A percentile compares a stretch with the other conserved stretches of the same genome.
phyloP scores from a whole-genome alignment of 169 alveolate genomes.

The Theileria luwenshuni region DNA sequence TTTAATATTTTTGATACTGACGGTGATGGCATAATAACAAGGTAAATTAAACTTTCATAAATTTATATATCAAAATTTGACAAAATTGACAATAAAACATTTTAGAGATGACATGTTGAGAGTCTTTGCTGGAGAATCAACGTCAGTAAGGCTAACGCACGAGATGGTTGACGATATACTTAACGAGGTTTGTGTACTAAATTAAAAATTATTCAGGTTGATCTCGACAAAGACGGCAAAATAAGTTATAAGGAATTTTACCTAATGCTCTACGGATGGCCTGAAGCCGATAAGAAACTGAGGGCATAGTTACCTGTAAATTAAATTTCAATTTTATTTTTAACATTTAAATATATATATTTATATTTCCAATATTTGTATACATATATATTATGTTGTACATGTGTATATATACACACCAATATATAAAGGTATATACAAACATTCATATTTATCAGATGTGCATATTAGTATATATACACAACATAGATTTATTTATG shows the following conservation, averaged over 20 bases:
- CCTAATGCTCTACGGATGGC: slow-evolving; percentile 72
- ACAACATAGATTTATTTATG: too few species aligned
- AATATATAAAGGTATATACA: too few species aligned
- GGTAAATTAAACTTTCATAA: slow-evolving; percentile 29
- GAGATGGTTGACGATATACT: slow-evolving; percentile 63
- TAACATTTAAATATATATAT: too few species aligned
- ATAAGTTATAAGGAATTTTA: slow-evolving; percentile 76
- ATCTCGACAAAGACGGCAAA: slow-evolving; percentile 75
- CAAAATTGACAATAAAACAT: background rate
- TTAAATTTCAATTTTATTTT: too few species aligned
- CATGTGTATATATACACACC: background rate
- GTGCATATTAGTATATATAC: background rate
- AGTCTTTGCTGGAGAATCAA: slow-evolving; percentile 51
- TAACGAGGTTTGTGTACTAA: slow-evolving; percentile 46
- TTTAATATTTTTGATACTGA: slow-evolving; percentile 91
- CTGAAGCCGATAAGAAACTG: slow-evolving; percentile 26
- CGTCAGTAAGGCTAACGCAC: slow-evolving; percentile 28
- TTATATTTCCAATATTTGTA: too few species aligned
- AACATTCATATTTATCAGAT: background rate
- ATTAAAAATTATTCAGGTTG: slow-evolving; percentile 59
- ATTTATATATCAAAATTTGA: background rate
- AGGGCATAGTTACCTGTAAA: too few species aligned
- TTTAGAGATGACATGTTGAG: slow-evolving; percentile 70
- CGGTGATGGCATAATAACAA: slow-evolving; percentile 87
- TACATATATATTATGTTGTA: too few species aligned